Evolutionary conservation across 164 flowering plant species (phyloP).

Genomic region (Tetracentron sinense): DNA sequence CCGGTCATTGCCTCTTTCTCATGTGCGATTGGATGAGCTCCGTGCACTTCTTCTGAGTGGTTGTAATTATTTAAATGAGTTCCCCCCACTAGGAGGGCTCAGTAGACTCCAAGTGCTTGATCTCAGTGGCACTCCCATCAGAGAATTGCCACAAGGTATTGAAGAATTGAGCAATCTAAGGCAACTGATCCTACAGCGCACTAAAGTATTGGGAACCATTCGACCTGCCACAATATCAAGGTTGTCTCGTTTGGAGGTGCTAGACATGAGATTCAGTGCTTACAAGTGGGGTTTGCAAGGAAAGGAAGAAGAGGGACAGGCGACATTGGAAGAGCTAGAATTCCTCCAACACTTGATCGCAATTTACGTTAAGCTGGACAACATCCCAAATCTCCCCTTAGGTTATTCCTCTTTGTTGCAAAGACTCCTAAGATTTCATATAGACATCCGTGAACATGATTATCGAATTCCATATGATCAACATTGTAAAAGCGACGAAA

Average conservation of each 20-base stretch:
- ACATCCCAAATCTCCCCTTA: not conserved
- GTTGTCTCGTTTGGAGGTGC: constrained; percentile 11
- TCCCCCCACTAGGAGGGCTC: constrained; percentile 19
- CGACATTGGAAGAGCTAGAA: constrained; percentile 15
- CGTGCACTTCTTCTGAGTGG: constrained; percentile 20
- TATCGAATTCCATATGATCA: not conserved
- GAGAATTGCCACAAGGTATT: constrained; percentile 21
- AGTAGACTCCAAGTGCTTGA: constrained; percentile 19
- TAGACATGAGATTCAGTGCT: constrained; percentile 20
- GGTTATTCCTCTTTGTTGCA: constrained; percentile 3
- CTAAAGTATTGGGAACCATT: constrained; percentile 10
- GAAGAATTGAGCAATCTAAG: constrained; percentile 14
- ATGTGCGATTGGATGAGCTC: constrained; percentile 12
- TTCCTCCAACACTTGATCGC: not conserved
- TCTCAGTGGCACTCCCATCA: constrained; percentile 16
- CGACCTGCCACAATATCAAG: constrained; percentile 6
- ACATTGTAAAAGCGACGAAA: not conserved
- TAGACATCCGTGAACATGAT: not conserved
- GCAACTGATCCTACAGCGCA: constrained; percentile 16
- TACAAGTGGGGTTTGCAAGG: constrained; percentile 8
- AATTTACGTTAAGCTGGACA: constrained; percentile 2
- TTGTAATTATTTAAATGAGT: constrained; percentile 10
- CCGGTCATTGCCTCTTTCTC: constrained; percentile 18
- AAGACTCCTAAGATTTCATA: constrained; percentile 8
- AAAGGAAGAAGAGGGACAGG: not conserved